A percentile compares a stretch with the other conserved stretches of the same genome.
phyloP scores from a whole-genome alignment of 106 monocot species.

The Allium fistulosum region DNA sequence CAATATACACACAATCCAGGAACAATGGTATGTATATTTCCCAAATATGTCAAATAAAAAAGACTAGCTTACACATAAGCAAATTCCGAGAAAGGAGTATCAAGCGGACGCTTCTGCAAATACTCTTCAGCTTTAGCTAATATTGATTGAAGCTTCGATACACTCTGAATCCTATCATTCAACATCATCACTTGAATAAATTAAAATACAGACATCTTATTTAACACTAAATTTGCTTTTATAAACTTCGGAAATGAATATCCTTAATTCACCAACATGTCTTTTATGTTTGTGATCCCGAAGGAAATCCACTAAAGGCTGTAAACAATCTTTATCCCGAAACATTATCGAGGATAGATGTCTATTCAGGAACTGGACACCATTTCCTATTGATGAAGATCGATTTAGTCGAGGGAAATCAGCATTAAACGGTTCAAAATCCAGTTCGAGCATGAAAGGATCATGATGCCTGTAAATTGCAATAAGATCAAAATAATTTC shows the following conservation, averaged over 20 bases:
- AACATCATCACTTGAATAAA: slow-evolving; percentile 71
- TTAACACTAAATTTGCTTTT: too few relatives aligned
- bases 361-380: slow-evolving; percentile 91
- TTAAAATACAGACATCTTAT: neutral
- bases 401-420: slow-evolving; percentile 55
- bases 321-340: slow-evolving; percentile 71
- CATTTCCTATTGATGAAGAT: slow-evolving; percentile 91
- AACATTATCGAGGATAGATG: slow-evolving; percentile 93
- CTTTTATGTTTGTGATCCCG: slow-evolving; percentile 68
- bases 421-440: slow-evolving; percentile 91
- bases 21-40: too few relatives aligned
- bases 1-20: too few relatives aligned
- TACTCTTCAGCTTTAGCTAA: slow-evolving; percentile 73
- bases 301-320: slow-evolving; percentile 85
- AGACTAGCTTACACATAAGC: slow-evolving; percentile 42
- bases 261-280: slow-evolving; percentile 52
- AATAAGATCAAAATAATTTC: too few relatives aligned
- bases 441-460: slow-evolving; percentile 63
- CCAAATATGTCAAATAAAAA: too few relatives aligned
- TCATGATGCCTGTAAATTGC: slow-evolving; percentile 36
- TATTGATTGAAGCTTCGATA: slow-evolving; percentile 61
- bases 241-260: neutral
- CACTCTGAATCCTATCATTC: slow-evolving; percentile 77
- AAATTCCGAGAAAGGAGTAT: slow-evolving; percentile 66
- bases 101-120: slow-evolving; percentile 50